Evolutionary conservation across 78 protist genomes (phyloP), one percentile per base, ranked within the genome.

Genomic region (Dictyostelium firmibasis): DNA sequence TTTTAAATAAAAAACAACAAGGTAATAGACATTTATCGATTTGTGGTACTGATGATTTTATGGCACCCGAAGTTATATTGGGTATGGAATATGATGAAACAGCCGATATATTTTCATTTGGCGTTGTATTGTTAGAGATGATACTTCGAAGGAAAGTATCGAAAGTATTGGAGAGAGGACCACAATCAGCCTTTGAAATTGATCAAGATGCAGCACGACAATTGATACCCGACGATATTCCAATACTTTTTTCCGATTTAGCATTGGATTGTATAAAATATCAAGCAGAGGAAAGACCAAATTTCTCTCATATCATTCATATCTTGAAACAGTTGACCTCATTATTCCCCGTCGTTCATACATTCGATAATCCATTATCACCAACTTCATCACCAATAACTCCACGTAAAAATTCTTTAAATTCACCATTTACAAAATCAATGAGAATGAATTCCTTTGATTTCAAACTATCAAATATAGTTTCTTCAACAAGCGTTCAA

Each of bases 31-130:
- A 89, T 35, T 81, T 89, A 44, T 89, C 94, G 1, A 64, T 89
- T 31, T 60, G 79, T 70, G 94, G 94, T 31, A 89, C 87, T 4
- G 94, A 89, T 70, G 83, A 43, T n/a, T 81, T 78, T 18, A 89
- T 89, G 94, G 87, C 87, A 81, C 94, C 94, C 20, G 86, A 78
- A 31, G 85, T 87, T 4, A 87, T 87, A 38, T 79, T 87, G 41
- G 93, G 93, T 43, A 87, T 87, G 93, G 93, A 87, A n/a, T 87
- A 89, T 69, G 94, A 89, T 50, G 94, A 89, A 47, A 14, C 75
- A 38, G 94, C 87, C 18, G 94, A 89, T 81, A 89, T 89, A 36
- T 89, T 89, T 81, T 89, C 94, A 89, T 89, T 89, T 89, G 94
- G 94, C 16, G 78, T 89, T 20, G 75, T 89, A n/a, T 35, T 89